These are phyloP conservation scores for Orbilia brochopaga DNA, from an alignment of 2,329 filamentous ascomycete species.

Conservation along the genomic window DNA sequence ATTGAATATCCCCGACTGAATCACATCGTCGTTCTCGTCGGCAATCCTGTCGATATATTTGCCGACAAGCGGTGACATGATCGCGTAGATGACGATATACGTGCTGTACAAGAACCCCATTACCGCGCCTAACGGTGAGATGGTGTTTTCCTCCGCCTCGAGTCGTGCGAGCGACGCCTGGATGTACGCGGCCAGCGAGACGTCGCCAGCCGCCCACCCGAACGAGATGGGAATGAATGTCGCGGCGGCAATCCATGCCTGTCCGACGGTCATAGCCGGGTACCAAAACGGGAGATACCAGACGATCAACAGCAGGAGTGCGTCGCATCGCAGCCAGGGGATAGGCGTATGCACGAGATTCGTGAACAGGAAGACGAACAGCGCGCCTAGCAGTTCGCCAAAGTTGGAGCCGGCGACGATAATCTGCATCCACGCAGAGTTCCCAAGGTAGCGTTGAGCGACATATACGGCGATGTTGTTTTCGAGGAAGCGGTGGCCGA, in stretches of 20 bases:
- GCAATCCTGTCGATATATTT: conserved; percentile 60
- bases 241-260: conserved; percentile 61
- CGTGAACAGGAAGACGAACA: conserved; percentile 62
- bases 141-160: conserved; percentile 60
- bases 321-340: conserved; percentile 63
- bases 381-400: conserved; percentile 62
- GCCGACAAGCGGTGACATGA: conserved; percentile 60
- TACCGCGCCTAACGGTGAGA: conserved; percentile 62
- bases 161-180: conserved; percentile 62
- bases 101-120: conserved; percentile 64
- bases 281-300: conserved; percentile 47
- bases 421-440: conserved; percentile 63
- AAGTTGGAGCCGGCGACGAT: conserved; percentile 64
- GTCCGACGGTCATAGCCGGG: conserved; percentile 56
- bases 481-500: conserved; percentile 63
- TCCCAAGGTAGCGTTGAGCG: conserved; percentile 61
- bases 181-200: conserved; percentile 63
- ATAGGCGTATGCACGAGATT: conserved; percentile 62
- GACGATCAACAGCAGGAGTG: conserved; percentile 61
- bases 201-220: conserved; percentile 64
- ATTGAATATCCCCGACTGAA: conserved; percentile 59
- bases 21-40: conserved; percentile 56
- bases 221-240: conserved; percentile 62
- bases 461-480: conserved; percentile 62
- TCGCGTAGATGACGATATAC: conserved; percentile 62